phyloP scores from a whole-genome alignment of 371 early-diverging fungal genomes.

The Entomophthora muscae region DNA sequence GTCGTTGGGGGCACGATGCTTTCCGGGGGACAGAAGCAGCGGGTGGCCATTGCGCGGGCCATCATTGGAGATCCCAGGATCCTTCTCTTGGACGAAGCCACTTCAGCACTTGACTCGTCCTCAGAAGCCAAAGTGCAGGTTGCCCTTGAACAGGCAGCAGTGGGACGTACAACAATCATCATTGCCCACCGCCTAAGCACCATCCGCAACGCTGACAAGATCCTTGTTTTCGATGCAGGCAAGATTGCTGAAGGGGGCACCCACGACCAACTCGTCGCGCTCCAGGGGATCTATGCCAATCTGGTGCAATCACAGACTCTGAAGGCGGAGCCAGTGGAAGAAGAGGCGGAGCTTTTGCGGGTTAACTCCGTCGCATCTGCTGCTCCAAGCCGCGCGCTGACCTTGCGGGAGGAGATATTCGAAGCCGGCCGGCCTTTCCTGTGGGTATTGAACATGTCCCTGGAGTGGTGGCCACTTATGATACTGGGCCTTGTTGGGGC shows the following conservation, averaged over 20 bases:
- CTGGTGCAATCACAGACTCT: constrained; percentile 28
- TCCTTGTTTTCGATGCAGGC: constrained; percentile 60
- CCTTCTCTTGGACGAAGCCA: constrained; percentile 48
- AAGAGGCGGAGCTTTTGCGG: no score
- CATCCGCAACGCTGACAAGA: constrained; percentile 59
- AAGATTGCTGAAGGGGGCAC: constrained; percentile 50
- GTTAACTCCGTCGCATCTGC: no score
- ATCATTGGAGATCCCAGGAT: constrained; percentile 45
- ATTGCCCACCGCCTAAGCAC: constrained; percentile 83
- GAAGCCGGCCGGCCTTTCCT: no score
- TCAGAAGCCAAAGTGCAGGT: constrained; percentile 65
- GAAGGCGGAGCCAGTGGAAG: constrained; percentile 8
- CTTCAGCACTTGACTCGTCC: constrained; percentile 59
- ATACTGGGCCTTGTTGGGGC: constrained; percentile 21
- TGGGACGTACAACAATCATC: constrained; percentile 70
- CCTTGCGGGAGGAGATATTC: no score
- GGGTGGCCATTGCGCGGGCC: constrained; percentile 38
- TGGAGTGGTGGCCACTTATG: constrained; percentile 13
- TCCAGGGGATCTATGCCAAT: constrained; percentile 29
- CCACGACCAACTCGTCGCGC: constrained; percentile 37
- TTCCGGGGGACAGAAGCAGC: constrained; percentile 66
- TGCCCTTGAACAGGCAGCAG: constrained; percentile 56
- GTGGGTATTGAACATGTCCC: constrained; percentile 10
- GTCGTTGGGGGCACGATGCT: constrained; percentile 34
- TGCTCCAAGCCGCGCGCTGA: no score